These are phyloP conservation scores for Alloascoidea hylecoeti DNA, from an alignment of 805 yeast species.

Conservation along the genomic window DNA sequence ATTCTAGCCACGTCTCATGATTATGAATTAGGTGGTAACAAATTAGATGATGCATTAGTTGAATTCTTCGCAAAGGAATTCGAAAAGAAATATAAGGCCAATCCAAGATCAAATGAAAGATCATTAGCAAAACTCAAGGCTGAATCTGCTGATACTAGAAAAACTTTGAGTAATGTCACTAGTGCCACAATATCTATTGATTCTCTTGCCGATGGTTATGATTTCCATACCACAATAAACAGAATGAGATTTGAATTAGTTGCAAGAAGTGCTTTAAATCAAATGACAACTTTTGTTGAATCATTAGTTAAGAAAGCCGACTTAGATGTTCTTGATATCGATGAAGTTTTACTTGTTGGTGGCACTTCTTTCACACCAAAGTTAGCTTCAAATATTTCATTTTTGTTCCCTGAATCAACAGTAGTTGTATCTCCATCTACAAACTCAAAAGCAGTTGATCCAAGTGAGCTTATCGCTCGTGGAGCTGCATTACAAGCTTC, in stretches of 20 bases:
- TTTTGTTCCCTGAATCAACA: conserved; percentile 71
- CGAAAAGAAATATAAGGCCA: conserved; percentile 70
- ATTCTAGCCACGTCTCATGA: conserved; percentile 77
- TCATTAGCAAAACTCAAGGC: conserved; percentile 80
- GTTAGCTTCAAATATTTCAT: conserved; percentile 59
- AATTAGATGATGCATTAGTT: conserved; percentile 65
- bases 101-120: conserved; percentile 71
- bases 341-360: conserved; percentile 86
- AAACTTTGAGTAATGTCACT: conserved; percentile 82
- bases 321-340: conserved; percentile 72
- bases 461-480: conserved; percentile 79
- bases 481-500: conserved; percentile 98
- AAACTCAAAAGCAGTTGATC: conserved; percentile 69
- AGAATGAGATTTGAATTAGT: conserved; percentile 87
- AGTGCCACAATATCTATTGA: conserved; percentile 88
- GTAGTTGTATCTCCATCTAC: conserved; percentile 59
- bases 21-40: conserved; percentile 74
- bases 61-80: conserved; percentile 89
- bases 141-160: conserved; percentile 74
- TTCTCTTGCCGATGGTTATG: conserved; percentile 86
- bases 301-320: conserved; percentile 68
- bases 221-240: conserved; percentile 86
- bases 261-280: conserved; percentile 62
- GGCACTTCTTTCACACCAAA: conserved; percentile 91
- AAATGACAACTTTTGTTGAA: conserved; percentile 68